Conservation (phyloP, 345 rosid genomes). For the Boechera retrofracta region DNA sequence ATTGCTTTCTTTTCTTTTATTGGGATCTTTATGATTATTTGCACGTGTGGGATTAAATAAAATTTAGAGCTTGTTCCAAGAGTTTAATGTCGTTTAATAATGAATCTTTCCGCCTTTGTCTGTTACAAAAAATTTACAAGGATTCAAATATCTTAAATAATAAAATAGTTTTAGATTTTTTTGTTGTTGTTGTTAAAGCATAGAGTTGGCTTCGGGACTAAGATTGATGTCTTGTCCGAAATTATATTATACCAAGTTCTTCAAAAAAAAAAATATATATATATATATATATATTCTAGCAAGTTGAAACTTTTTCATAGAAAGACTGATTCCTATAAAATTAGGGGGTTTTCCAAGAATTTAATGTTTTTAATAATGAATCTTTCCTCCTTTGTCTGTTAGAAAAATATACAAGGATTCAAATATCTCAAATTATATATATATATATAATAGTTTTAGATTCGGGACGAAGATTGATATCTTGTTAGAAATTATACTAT, state of each 20-base stretch:
- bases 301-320: constrained; percentile 8
- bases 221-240: constrained; percentile 23
- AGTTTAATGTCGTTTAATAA: background rate
- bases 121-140: background rate
- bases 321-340: background rate
- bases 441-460: background rate
- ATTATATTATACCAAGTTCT: constrained; percentile 20
- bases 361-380: background rate
- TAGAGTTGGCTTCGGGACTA: background rate
- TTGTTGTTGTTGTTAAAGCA: background rate
- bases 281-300: background rate
- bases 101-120: background rate
- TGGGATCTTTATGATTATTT: background rate
- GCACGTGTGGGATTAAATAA: background rate
- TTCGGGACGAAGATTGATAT: constrained; percentile 25
- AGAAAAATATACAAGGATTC: background rate
- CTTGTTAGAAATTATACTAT: background rate
- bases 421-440: constrained; percentile 6
- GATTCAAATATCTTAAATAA: constrained; percentile 5
- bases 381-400: background rate
- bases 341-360: background rate
- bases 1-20: too few relatives aligned
- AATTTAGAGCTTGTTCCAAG: background rate
- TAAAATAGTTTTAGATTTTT: background rate
- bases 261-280: too few relatives aligned